Evolutionary conservation across 257 asterid genomes (phyloP), one percentile per base, ranked within the genome.

Genomic region (Scutellaria minor): DNA sequence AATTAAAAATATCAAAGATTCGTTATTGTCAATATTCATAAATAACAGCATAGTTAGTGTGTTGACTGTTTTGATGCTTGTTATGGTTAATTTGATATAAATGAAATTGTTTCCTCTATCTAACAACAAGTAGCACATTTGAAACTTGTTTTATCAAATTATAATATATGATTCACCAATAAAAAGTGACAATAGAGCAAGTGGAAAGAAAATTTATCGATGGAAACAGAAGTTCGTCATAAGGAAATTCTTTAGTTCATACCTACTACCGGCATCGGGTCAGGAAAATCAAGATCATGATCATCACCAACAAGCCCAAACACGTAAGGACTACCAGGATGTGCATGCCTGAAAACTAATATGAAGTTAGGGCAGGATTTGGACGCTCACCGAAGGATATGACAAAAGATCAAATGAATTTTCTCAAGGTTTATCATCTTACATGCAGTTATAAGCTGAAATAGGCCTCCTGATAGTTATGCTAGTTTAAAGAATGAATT

Each of bases 191-290:
- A 54, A 42, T 54, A 50, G 11, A 64, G 62, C 48, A 72, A 71
- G 47, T 60, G 64, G 63, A 71, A 54, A 9, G 50, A 55, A 6
- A 20, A 18, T 7, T 11, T 20, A 9, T 39, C 20, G 14, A 18
- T n/a, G 14, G 22, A 52, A 44, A 69, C 70, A n/a, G 4, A 2
- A 18, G 18, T 11, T 35, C 48, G 1, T 35, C 45, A 45, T 37
- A 45, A 56, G 48, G 53, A 55, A 11, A 24, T 24, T 56, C n/a
- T 31, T 54, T 47, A 44, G 77, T 11, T 53, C 76, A 70, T 88
- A 94, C 99, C 99, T 74, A 94, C 84, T 64, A 94, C 90, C 14
- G 95, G 99, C 99, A 91, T 94, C 20, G 99, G 97, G 68, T 94
- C 99, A 15, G 99, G 99, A 80, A 94, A 94, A 66, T 94, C 95